phyloP scores from a whole-genome alignment of 768 basidiomycete genomes.

The Mycena vulgaris region DNA sequence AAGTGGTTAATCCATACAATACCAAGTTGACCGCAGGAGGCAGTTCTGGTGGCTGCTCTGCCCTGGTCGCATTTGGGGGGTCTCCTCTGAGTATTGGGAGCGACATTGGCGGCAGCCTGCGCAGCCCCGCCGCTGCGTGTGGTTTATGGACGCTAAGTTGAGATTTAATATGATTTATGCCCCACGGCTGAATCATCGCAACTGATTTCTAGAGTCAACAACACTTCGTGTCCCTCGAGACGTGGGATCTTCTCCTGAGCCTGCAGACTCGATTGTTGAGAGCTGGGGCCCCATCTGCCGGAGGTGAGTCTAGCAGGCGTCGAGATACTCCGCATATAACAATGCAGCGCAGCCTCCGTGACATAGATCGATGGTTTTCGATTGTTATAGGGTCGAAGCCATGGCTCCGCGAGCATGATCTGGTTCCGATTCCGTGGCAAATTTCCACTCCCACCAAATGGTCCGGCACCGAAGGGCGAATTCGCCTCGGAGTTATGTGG shows the following conservation, averaged over 20 bases:
- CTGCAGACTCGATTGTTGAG: conserved; percentile 67
- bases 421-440: conserved; percentile 47
- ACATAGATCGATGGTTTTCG: conserved; percentile 49
- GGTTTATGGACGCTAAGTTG: conserved; percentile 35
- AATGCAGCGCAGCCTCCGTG: conserved; percentile 43
- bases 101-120: conserved; percentile 53
- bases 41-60: conserved; percentile 67
- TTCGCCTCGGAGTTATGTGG: conserved; percentile 51
- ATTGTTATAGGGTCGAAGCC: conserved; percentile 53
- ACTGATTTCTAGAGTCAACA: conserved; percentile 32
- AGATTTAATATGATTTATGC: background rate
- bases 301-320: conserved; percentile 49
- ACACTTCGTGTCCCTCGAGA: conserved; percentile 64
- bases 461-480: conserved; percentile 45
- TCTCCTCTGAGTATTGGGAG: conserved; percentile 62
- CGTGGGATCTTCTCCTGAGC: conserved; percentile 53
- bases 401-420: conserved; percentile 56
- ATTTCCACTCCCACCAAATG: conserved; percentile 24
- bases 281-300: conserved; percentile 69
- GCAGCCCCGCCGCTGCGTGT: conserved; percentile 47
- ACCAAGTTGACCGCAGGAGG: conserved; percentile 61
- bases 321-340: background rate
- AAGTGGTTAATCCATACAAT: conserved; percentile 61
- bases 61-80: conserved; percentile 62
- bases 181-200: background rate